A percentile compares a stretch with the other conserved stretches of the same genome.
phyloP scores from a whole-genome alignment of 129 eudicot genomes.

The Mikania micrantha region DNA sequence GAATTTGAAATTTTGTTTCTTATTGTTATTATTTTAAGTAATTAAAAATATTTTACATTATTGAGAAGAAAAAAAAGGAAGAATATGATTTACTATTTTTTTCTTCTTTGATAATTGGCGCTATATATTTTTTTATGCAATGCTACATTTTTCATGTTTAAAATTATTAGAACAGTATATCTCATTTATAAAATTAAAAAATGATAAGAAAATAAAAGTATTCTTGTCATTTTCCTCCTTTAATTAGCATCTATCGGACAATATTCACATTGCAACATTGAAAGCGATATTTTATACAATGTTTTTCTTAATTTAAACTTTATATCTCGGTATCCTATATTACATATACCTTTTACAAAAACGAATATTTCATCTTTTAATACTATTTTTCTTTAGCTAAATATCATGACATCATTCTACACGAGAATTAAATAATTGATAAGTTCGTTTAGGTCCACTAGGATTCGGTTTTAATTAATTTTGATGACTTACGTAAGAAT shows the following conservation, averaged over 20 bases:
- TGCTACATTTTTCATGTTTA: background rate
- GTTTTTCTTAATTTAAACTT: conserved; percentile 10
- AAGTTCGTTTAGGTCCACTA: background rate
- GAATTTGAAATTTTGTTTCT: too few species aligned
- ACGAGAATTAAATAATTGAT: background rate
- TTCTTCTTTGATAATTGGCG: background rate
- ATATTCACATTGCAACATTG: conserved; percentile 26
- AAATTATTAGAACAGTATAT: background rate
- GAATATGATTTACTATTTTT: background rate
- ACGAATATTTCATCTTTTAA: background rate
- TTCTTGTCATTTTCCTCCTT: background rate
- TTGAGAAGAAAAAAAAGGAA: too few species aligned
- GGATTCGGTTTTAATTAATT: too few species aligned
- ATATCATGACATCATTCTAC: background rate
- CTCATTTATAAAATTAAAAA: background rate
- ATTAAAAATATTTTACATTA: too few species aligned
- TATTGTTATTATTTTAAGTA: too few species aligned
- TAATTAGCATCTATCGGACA: conserved; percentile 24
- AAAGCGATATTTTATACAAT: conserved; percentile 2
- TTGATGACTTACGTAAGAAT: too few species aligned
- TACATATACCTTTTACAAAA: background rate
- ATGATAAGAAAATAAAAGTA: background rate
- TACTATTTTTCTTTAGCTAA: too few species aligned
- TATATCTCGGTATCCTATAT: background rate
- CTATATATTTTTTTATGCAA: background rate